These are phyloP conservation scores for Sphaceloma murrayae DNA, from an alignment of 2,329 filamentous ascomycete species.

Conservation along the genomic window DNA sequence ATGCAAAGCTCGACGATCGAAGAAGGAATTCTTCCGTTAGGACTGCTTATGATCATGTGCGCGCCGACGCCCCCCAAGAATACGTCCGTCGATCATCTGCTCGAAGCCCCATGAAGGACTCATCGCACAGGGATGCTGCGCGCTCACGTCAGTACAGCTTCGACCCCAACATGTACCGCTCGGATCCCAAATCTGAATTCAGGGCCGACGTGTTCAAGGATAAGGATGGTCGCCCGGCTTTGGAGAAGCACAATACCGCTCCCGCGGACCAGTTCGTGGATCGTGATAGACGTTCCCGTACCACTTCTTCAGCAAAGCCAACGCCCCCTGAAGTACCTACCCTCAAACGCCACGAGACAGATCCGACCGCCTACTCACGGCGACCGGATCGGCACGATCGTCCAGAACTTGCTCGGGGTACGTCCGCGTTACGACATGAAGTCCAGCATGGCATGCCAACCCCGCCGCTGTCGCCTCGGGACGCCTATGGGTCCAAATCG, in stretches of 20 bases:
- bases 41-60: slow-evolving; percentile 3
- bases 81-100: slow-evolving; percentile 6
- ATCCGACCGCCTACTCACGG: not conserved
- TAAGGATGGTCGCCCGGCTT: not conserved
- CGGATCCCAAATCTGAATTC: not conserved
- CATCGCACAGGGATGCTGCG: slow-evolving; percentile 21
- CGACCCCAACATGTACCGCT: slow-evolving; percentile 3
- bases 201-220: not conserved
- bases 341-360: slow-evolving; percentile 4
- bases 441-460: slow-evolving; percentile 11
- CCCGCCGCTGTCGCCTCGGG: not conserved
- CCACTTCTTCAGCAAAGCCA: not conserved
- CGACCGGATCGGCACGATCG: not conserved
- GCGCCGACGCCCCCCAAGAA: not conserved
- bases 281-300: slow-evolving; percentile 6
- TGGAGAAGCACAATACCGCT: slow-evolving; percentile 20
- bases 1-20: slow-evolving; percentile 20
- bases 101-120: slow-evolving; percentile 28
- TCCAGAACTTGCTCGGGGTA: not conserved
- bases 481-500: slow-evolving; percentile 1
- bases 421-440: slow-evolving; percentile 7
- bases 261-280: slow-evolving; percentile 26
- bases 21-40: not conserved
- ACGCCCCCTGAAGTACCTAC: not conserved
- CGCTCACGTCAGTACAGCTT: slow-evolving; percentile 24